Base-by-base conservation (phyloP, 495 filamentous ascomycete species). In the Penicillium roqueforti region DNA sequence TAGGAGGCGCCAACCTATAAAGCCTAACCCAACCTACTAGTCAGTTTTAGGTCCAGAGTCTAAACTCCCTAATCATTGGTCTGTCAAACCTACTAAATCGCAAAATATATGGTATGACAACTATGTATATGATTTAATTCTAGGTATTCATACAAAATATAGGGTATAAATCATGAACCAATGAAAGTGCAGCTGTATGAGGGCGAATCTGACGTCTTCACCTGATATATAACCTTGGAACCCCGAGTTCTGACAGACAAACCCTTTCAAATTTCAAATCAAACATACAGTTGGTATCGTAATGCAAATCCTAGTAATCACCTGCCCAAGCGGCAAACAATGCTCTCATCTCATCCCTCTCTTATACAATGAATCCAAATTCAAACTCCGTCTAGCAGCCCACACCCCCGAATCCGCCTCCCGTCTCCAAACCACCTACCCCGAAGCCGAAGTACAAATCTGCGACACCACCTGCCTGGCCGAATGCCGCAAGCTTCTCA, bases 341-440 rank as follows among this genome's bases (percentile, higher is more conserved):
- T 49, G 50, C 41, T 38, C 51, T 7, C 57, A 51, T 31, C 61
- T 68, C 7, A 54, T 72, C 41, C 69, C 66, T 29, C 58, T 66
- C n/a, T 40, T 72, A 10, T 55, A 59, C 18, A 29, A 58, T 32
- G 57, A 62, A 50, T 56, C 55, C 40, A 62, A 59, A 51, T 56
- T 51, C 45, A 31, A 31, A 47, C 55, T 70, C 2, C 66, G 68
- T 18, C 60, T 72, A 3, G 60, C 51, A 31, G 66, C 63, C 14
- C 56, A 60, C 51, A 60, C 55, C 34, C 16, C 53, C 14, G 16
- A 26, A 6, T 47, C 44, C 18, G 18, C 22, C 23, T 55, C 29
- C 59, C 52, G 43, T 6, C 59, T 68, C 11, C 32, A 59, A 28
- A 6, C 22, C 2, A 40, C 45, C 11, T 68, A 61, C 44, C 65